Percentiles rank a stretch among this genome's conserved stretches.
These are phyloP conservation scores for Cinnamomum chago DNA, from an alignment of 164 flowering plant species.

Conservation along the genomic window DNA sequence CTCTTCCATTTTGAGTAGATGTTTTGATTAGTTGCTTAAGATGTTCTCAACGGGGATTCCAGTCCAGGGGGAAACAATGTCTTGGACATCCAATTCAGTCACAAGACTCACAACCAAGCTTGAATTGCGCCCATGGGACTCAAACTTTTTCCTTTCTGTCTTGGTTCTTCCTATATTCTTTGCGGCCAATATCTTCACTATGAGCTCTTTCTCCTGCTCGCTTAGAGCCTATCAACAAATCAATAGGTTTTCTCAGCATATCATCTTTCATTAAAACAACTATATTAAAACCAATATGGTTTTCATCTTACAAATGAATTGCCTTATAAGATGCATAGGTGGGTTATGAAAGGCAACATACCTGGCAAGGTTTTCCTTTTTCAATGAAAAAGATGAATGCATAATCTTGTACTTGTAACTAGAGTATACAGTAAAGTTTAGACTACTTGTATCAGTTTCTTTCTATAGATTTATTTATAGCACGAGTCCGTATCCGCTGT, in stretches of 20 bases:
- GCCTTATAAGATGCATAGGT: too few species aligned
- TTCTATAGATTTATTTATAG: too few species aligned
- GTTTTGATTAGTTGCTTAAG: neutral
- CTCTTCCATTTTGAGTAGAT: neutral
- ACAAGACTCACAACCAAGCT: neutral
- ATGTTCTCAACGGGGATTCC: neutral
- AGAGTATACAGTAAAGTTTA: too few species aligned
- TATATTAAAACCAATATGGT: too few species aligned
- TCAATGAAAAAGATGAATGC: too few species aligned
- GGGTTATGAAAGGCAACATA: too few species aligned
- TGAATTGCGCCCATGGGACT: neutral
- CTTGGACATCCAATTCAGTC: neutral
- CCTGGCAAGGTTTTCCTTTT: too few species aligned
- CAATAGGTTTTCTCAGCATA: neutral
- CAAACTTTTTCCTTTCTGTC: neutral
- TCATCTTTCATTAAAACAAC: too few species aligned
- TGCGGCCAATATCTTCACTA: neutral
- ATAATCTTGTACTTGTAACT: too few species aligned
- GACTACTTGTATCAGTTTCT: too few species aligned
- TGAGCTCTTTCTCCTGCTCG: neutral
- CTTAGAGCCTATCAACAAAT: neutral
- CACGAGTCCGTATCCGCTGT: too few species aligned
- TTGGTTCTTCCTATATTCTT: neutral
- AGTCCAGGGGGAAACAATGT: neutral
- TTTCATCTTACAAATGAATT: too few species aligned